Percentiles rank a stretch among this genome's conserved stretches.
phyloP scores from a whole-genome alignment of 2,329 filamentous ascomycete genomes.

The Chrysosporium queenslandicum region DNA sequence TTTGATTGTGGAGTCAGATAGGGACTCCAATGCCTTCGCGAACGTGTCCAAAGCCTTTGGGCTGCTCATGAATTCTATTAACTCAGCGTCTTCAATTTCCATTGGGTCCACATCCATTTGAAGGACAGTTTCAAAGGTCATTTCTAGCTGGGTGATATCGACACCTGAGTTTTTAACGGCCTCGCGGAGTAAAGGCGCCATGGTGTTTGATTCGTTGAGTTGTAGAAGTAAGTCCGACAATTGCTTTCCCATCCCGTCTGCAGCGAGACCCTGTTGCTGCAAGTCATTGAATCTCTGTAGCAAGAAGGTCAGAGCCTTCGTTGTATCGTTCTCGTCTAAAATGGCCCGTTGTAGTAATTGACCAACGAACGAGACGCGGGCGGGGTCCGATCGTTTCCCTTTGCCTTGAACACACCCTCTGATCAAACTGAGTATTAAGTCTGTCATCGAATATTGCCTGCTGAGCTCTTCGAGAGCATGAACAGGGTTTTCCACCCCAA shows the following conservation, averaged over 20 bases:
- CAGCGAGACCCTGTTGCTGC: slow-evolving; percentile 35
- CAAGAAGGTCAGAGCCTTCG: slow-evolving; percentile 27
- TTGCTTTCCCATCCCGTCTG: slow-evolving; percentile 47
- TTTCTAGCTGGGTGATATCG: slow-evolving; percentile 64
- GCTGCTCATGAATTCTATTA: slow-evolving; percentile 35
- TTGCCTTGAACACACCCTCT: slow-evolving; percentile 27
- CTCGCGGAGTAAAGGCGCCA: slow-evolving; percentile 55
- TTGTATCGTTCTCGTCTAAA: slow-evolving; percentile 25
- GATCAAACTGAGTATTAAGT: slow-evolving; percentile 31
- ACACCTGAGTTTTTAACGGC: slow-evolving; percentile 57
- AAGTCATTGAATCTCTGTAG: slow-evolving; percentile 34
- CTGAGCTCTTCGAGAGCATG: slow-evolving; percentile 28
- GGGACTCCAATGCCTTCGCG: slow-evolving; percentile 26
- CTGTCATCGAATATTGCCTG: slow-evolving; percentile 26
- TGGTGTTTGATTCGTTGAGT: slow-evolving; percentile 51
- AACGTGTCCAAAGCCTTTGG: slow-evolving; percentile 25
- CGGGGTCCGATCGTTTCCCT: slow-evolving; percentile 25
- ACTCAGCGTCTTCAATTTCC: slow-evolving; percentile 42
- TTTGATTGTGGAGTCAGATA: slow-evolving; percentile 24
- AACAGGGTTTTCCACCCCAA: slow-evolving; percentile 28
- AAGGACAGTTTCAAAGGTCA: slow-evolving; percentile 62
- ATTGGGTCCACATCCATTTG: slow-evolving; percentile 47
- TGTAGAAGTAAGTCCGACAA: slow-evolving; percentile 58
- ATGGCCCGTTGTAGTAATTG: slow-evolving; percentile 28
- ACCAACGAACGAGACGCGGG: slow-evolving; percentile 24